These are phyloP conservation scores for Didymosphaeria variabile DNA, from an alignment of 2,329 filamentous ascomycete species.

Conservation along the genomic window DNA sequence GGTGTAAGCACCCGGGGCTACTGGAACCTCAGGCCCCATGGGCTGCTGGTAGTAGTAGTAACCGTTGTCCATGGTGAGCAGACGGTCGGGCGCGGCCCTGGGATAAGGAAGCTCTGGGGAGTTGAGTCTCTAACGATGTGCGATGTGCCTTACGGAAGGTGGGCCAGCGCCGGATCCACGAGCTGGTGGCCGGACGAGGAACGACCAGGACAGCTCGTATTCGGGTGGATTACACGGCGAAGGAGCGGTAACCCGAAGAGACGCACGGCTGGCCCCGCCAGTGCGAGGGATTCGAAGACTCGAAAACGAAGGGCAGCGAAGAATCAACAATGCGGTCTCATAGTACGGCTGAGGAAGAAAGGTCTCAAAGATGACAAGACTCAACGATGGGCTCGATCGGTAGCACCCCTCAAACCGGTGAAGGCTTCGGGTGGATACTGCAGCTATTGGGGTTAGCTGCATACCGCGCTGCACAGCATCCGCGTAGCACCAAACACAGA, in stretches of 20 bases:
- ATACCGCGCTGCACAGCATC: constrained; percentile 39
- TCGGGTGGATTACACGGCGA: constrained; percentile 24
- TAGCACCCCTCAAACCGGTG: constrained; percentile 49
- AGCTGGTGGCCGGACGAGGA: constrained; percentile 33
- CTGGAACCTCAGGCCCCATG: constrained; percentile 29
- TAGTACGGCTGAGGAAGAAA: constrained; percentile 8
- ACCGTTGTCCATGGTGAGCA: constrained; percentile 43
- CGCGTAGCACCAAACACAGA: constrained; percentile 42
- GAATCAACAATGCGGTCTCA: constrained; percentile 33
- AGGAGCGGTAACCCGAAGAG: constrained; percentile 33
- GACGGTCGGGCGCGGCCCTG: constrained; percentile 28
- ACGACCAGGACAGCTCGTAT: constrained; percentile 32
- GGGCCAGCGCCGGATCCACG: constrained; percentile 34
- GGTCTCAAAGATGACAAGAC: constrained; percentile 5
- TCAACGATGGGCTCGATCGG: constrained; percentile 24
- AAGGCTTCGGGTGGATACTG: constrained; percentile 36
- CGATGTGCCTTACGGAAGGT: constrained; percentile 33
- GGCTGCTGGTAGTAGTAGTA: constrained; percentile 31
- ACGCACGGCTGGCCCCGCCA: constrained; percentile 32
- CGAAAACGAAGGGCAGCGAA: constrained; percentile 38
- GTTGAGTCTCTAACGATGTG: constrained; percentile 40
- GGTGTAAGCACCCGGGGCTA: constrained; percentile 29
- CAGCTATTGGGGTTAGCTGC: constrained; percentile 45
- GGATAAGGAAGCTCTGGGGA: constrained; percentile 27
- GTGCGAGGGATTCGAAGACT: constrained; percentile 36